Evolutionary conservation across 1,139 yeast species (phyloP).

Genomic region (Candida sp.): DNA sequence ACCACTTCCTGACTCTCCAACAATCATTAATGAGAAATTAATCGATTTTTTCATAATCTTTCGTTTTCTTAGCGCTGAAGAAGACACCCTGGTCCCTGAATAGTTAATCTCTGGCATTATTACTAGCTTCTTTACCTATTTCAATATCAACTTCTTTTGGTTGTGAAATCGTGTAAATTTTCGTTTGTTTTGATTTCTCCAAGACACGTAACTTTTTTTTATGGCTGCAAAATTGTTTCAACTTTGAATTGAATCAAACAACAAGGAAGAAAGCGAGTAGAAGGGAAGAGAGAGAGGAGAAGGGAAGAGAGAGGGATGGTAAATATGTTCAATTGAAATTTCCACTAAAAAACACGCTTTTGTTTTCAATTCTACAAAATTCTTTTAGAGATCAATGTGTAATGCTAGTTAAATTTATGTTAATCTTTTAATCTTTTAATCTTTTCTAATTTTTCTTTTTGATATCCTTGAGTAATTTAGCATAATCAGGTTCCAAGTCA

Average conservation of each 20-base stretch:
- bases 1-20: slow-evolving; percentile 61
- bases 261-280: background rate
- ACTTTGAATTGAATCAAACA: background rate
- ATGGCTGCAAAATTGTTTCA: no score
- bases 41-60: slow-evolving; percentile 56
- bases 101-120: background rate
- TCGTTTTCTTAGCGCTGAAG: slow-evolving; percentile 50
- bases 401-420: no score
- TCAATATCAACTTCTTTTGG: background rate
- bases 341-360: no score
- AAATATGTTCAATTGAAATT: no score
- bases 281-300: background rate
- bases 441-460: background rate
- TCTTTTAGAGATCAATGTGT: no score
- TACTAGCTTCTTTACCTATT: background rate
- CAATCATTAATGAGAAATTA: slow-evolving; percentile 53
- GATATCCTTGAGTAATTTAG: background rate
- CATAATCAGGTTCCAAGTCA: slow-evolving; percentile 2
- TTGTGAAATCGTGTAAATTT: background rate
- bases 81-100: slow-evolving; percentile 17
- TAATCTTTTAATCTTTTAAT: background rate
- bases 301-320: background rate
- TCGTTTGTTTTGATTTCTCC: background rate
- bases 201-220: background rate
- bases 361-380: no score